A percentile compares a stretch with the other conserved stretches of the same genome.
Evolutionary conservation across 2,329 filamentous ascomycete species (phyloP).

Genomic region (Myriosclerotinia curreyana): DNA sequence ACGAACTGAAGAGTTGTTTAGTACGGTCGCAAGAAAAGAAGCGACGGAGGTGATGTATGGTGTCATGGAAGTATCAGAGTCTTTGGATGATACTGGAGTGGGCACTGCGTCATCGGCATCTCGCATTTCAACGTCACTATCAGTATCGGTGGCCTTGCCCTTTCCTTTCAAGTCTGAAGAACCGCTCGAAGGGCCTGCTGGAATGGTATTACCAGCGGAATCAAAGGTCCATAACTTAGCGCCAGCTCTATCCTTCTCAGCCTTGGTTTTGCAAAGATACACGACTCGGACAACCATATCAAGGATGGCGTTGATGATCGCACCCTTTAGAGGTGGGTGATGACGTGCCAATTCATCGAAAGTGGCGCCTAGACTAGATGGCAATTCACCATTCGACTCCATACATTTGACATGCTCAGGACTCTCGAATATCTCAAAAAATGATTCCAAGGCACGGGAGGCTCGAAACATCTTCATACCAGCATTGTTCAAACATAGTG

Average conservation of each 20-base stretch:
- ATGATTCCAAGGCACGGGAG: constrained; percentile 78
- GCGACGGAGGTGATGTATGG: constrained; percentile 70
- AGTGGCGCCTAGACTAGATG: constrained; percentile 71
- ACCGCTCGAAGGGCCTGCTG: constrained; percentile 47
- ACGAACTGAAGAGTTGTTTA: constrained; percentile 36
- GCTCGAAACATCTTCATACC: constrained; percentile 85
- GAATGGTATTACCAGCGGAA: constrained; percentile 54
- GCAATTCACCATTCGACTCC: constrained; percentile 68
- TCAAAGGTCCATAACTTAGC: constrained; percentile 70
- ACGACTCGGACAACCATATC: constrained; percentile 84
- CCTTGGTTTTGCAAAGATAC: constrained; percentile 68
- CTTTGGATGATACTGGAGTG: constrained; percentile 25
- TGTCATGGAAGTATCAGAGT: constrained; percentile 34
- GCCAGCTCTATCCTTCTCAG: constrained; percentile 67
- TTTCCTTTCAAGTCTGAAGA: constrained; percentile 42
- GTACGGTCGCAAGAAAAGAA: constrained; percentile 61
- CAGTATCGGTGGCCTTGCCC: constrained; percentile 42
- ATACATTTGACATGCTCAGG: constrained; percentile 83
- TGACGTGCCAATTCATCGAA: constrained; percentile 96
- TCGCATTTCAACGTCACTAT: constrained; percentile 65
- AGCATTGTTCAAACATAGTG: constrained; percentile 85
- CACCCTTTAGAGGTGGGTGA: constrained; percentile 76
- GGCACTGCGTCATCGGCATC: constrained; percentile 45
- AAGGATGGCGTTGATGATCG: constrained; percentile 80
- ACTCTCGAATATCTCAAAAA: constrained; percentile 96